Evolutionary conservation across 1,284 basidiomycete genomes (phyloP), one percentile per base, ranked within the genome.

Genomic region (Kwoniella shivajii): DNA sequence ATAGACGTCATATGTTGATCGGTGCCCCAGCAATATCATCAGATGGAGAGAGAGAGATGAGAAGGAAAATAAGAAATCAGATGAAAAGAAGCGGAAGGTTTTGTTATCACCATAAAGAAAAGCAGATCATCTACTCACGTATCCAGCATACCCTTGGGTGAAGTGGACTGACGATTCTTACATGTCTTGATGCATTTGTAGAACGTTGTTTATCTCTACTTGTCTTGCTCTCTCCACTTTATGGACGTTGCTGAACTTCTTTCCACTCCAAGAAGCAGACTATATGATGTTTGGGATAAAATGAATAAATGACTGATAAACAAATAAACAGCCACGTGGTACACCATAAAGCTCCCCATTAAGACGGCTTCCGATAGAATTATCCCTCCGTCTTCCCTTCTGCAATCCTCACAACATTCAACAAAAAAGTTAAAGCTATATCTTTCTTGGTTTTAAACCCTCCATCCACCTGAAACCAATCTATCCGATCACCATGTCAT

Each of bases 11-110:
- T 54, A 41, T 33, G n/a, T 1, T 43, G 18, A 42, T 57, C 59
- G 59, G 59, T 56, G 54, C 59, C 59, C 59, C 59, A 60, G 59
- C 59, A 47, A 31, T 60, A 34, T 60, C 59, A 60, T 60, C 59
- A 60, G 43, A 45, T 14, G 42, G 33, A 36, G 27, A 22, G 18
- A 6, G 38, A 43, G 16, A 18, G 26, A 27, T 6, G n/a, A 34
- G 41, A 20, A 50, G 42, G 22, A 30, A 16, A 20, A 30, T 9
- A 20, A 41, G 16, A 41, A 18, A n/a, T n/a, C n/a, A n/a, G n/a
- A n/a, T n/a, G n/a, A n/a, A n/a, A n/a, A n/a, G n/a, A n/a, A n/a
- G n/a, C n/a, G n/a, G n/a, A n/a, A n/a, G n/a, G n/a, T n/a, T n/a
- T n/a, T n/a, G n/a, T n/a, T n/a, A n/a, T n/a, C n/a, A n/a, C n/a